A percentile compares a stretch with the other conserved stretches of the same genome.
These are phyloP conservation scores for Platanthera guangdongensis DNA, from an alignment of 106 monocot genomes.

Conservation along the genomic window DNA sequence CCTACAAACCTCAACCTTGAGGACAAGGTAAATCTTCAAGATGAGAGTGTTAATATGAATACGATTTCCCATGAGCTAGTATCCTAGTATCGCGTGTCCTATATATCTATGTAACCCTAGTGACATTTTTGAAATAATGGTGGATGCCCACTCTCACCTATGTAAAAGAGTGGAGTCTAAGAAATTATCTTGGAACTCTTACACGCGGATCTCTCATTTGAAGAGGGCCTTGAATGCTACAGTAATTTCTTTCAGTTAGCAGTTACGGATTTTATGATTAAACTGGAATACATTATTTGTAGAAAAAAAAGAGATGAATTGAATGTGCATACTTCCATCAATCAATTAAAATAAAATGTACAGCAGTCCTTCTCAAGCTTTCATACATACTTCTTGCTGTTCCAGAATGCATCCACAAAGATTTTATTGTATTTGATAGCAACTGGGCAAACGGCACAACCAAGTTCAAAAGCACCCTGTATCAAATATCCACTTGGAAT, in stretches of 20 bases:
- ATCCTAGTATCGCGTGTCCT: too few relatives aligned
- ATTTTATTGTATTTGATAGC: slow-evolving; percentile 99
- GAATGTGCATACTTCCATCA: slow-evolving; percentile 1
- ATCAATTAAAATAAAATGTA: slow-evolving; percentile 1
- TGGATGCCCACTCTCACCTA: too few relatives aligned
- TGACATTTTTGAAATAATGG: too few relatives aligned
- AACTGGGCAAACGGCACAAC: slow-evolving; percentile 93
- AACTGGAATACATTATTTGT: neutral
- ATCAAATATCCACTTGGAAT: neutral
- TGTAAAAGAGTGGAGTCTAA: too few relatives aligned
- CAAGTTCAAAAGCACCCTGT: slow-evolving; percentile 98
- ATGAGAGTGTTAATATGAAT: too few relatives aligned
- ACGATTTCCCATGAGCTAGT: too few relatives aligned
- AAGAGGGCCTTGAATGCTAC: too few relatives aligned
- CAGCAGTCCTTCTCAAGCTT: neutral
- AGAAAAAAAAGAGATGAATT: neutral
- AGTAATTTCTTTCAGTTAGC: neutral
- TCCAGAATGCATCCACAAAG: slow-evolving; percentile 99
- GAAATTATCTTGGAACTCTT: too few relatives aligned
- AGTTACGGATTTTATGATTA: neutral
- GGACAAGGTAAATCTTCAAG: too few relatives aligned
- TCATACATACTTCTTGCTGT: slow-evolving; percentile 38
- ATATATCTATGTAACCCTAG: too few relatives aligned
- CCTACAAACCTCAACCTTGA: too few relatives aligned
- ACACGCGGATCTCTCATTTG: too few relatives aligned